Base-by-base conservation (phyloP, 73 alveolate genomes). In the Stentor roeselii region DNA sequence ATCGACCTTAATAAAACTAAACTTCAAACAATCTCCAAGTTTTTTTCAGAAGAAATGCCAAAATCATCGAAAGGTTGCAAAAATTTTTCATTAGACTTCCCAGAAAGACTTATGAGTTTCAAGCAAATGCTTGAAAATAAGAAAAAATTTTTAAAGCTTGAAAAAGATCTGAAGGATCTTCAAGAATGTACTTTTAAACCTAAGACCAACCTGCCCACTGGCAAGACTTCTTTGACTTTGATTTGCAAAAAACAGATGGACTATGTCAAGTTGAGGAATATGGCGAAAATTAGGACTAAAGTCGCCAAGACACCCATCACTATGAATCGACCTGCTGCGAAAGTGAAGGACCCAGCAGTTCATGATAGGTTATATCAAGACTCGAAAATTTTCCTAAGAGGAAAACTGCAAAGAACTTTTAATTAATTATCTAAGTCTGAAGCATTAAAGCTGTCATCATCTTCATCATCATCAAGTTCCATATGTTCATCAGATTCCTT, bases 401-500 rank as follows among this genome's bases (percentile, higher is more conserved):
- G n/a, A n/a, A n/a, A n/a, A n/a, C n/a, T n/a, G n/a, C n/a, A n/a
- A n/a, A n/a, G n/a, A n/a, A n/a, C n/a, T n/a, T n/a, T n/a, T n/a
- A n/a, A n/a, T n/a, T n/a, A n/a, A n/a, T n/a, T n/a, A 36, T 85
- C 88, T 3, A 59, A 75, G 27, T 78, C 94, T 3, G 75, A 86
- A 76, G 83, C 92, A 82, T 86, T 86, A 60, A 83, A 78, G 38
- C 86, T 88, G 40, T 89, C 97, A 74, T 86, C 95, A 11, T 90
- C 98, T 50, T 50, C 67, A 34, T 80, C 95, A 11, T 87, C 97
- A 38, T 94, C 98, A 36, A 87, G 92, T 15, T 91, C 93, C 78
- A 83, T 91, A 41, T 94, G 91, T 75, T 78, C 89, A 11, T 84
- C 89, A 75, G 84, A 82, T 11, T 21, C 21, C 6, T 50, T 21